Percentiles rank a stretch among this genome's conserved stretches.
Conservation (phyloP, 495 filamentous ascomycete genomes). For the Glonium stellatum region DNA sequence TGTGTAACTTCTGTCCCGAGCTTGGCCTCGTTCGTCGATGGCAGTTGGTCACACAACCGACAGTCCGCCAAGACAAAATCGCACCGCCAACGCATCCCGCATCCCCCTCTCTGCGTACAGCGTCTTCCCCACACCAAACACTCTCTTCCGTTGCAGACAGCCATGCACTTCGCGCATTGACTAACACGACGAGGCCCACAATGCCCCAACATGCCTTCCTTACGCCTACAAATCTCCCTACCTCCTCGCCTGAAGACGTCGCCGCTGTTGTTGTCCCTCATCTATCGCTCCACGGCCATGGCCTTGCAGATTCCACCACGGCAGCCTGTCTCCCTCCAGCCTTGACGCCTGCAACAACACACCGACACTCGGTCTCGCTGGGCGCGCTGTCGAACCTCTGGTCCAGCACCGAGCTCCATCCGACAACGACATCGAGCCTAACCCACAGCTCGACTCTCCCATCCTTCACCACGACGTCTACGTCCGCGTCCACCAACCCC, state of each 20-base stretch:
- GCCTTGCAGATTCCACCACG: constrained; percentile 13
- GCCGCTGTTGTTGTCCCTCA: constrained; percentile 4
- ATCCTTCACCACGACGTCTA: neutral
- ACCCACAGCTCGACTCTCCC: neutral
- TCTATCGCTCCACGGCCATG: constrained; percentile 10
- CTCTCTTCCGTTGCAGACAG: constrained; percentile 11
- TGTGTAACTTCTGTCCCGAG: neutral
- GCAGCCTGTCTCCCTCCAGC: constrained; percentile 15
- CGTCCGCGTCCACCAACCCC: neutral
- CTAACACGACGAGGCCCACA: constrained; percentile 21
- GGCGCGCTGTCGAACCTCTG: constrained; percentile 25
- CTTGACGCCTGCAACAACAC: constrained; percentile 24
- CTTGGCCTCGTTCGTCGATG: no score
- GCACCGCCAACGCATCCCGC: constrained; percentile 24
- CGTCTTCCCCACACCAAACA: constrained; percentile 1
- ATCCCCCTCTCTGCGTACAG: constrained; percentile 9
- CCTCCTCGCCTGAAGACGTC: neutral
- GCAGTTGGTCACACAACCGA: constrained; percentile 8
- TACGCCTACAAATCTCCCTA: neutral
- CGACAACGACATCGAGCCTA: neutral
- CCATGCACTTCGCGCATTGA: constrained; percentile 29
- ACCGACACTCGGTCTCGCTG: constrained; percentile 21
- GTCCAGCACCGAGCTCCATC: constrained; percentile 11
- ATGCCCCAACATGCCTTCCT: constrained; percentile 9
- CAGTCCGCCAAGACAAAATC: constrained; percentile 8